Evolutionary conservation across 202 grass and related monocot species (phyloP).

Genomic region (Eragrostis tef): DNA sequence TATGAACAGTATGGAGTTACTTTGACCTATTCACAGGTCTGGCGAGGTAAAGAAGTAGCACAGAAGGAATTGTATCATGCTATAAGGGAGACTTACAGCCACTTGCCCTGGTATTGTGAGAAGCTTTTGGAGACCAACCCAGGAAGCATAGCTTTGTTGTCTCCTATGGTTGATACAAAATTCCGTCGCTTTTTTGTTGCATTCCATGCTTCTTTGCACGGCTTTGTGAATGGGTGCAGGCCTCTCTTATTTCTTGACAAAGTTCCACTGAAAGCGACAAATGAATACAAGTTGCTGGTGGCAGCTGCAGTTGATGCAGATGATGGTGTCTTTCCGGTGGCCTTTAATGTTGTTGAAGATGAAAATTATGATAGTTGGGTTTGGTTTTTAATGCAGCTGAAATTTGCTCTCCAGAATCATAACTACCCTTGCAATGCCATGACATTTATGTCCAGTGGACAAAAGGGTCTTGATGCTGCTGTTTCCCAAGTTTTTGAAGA

Average conservation of each 20-base stretch:
- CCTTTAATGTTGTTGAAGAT: slow-evolving; percentile 94
- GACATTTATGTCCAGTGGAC: slow-evolving; percentile 90
- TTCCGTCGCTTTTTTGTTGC: slow-evolving; percentile 93
- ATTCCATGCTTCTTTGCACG: slow-evolving; percentile 95
- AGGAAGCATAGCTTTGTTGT: slow-evolving; percentile 81
- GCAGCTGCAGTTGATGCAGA: slow-evolving; percentile 92
- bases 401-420: slow-evolving; percentile 66
- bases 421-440: slow-evolving; percentile 59
- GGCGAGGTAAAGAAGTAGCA: slow-evolving; percentile 90
- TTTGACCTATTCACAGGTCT: slow-evolving; percentile 95
- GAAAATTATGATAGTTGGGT: slow-evolving; percentile 94
- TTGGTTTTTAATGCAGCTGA: slow-evolving; percentile 94
- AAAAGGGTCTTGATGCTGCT: slow-evolving; percentile 87
- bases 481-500: slow-evolving; percentile 85
- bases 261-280: slow-evolving; percentile 88
- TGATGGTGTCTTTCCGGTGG: slow-evolving; percentile 88
- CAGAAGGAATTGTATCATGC: slow-evolving; percentile 93
- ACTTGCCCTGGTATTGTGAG: slow-evolving; percentile 92
- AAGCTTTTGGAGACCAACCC: slow-evolving; percentile 88
- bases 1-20: slow-evolving; percentile 86
- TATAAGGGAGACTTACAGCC: slow-evolving; percentile 88
- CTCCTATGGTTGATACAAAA: slow-evolving; percentile 75
- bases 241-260: slow-evolving; percentile 96
- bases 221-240: slow-evolving; percentile 82
- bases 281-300: slow-evolving; percentile 88